Base-by-base conservation (phyloP, 345 rosid genomes). In the Isatis tinctoria region DNA sequence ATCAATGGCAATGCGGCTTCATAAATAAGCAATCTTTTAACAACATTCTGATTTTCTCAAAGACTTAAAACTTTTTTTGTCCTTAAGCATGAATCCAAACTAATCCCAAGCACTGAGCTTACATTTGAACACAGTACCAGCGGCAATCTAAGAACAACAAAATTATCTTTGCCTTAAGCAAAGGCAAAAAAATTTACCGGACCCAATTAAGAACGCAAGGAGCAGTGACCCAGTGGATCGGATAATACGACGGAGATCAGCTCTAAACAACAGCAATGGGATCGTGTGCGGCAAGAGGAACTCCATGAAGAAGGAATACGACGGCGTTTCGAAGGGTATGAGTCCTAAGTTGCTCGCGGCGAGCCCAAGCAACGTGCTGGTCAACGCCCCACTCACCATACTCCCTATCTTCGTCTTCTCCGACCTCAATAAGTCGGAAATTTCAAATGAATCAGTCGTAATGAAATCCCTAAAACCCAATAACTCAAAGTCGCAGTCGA, bases 321-420 rank as follows among this genome's bases (percentile, higher is more conserved):
- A 92, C 6, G 86, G 74, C 14, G 96, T 83, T 60, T 86, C 84
- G 8, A 69, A 78, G n/a, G 95, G 87, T 60, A 90, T 76, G 2
- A 92, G 22, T n/a, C 95, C 87, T 52, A 86, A 37, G 69, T 90
- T 92, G 60, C 95, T 90, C 14, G 92, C 95, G 4, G 91, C 92
- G 14, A 87, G 85, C 1, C 97, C 98, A 17, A 87, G 71, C 83
- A 91, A 83, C 10, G 92, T 89, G 85, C 98, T 89, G 17, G 87
- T 87, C 17, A 91, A 69, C 33, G 97, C 92, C 1, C 84, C 96
- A 65, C 97, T 91, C 78, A 91, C 67, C 85, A 78, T 85, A 51
- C 90, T 85, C 61, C 98, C 97, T 27, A 89, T 67, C 80, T 81
- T 87, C 20, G 94, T 87, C 82, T 82, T 86, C 84, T 91, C 96